Conservation (phyloP, 805 yeast species). For the Kazachstania viticola region DNA sequence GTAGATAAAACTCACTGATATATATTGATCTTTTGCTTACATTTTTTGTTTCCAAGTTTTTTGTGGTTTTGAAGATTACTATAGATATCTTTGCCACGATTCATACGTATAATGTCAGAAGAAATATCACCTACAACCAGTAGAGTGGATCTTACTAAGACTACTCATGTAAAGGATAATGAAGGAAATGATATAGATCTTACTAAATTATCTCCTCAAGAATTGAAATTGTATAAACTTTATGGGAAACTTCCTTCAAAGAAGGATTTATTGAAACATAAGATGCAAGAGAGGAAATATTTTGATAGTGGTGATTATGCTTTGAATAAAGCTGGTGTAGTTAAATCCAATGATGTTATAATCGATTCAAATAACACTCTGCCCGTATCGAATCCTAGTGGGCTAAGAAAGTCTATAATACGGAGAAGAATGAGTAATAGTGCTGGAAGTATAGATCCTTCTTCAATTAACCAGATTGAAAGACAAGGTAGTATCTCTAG, state of each 20-base stretch:
- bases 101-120: constrained; percentile 3
- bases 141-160: constrained; percentile 14
- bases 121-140: constrained; percentile 22
- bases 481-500: constrained; percentile 28
- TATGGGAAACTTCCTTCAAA: constrained; percentile 82
- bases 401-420: constrained; percentile 25
- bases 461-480: constrained; percentile 6
- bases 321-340: constrained; percentile 55
- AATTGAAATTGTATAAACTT: constrained; percentile 60
- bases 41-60: no score
- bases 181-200: constrained; percentile 32
- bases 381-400: constrained; percentile 28
- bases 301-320: constrained; percentile 95
- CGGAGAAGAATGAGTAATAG: constrained; percentile 27
- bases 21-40: no score
- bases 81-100: neutral
- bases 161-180: constrained; percentile 4
- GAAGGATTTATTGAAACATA: constrained; percentile 62
- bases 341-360: constrained; percentile 17
- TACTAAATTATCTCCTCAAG: constrained; percentile 61
- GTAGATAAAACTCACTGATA: no score
- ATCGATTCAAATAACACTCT: constrained; percentile 20
- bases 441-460: constrained; percentile 20
- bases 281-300: constrained; percentile 77
- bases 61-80: no score